Conservation (phyloP, 768 basidiomycete species). For the Lenzites betulinus region DNA sequence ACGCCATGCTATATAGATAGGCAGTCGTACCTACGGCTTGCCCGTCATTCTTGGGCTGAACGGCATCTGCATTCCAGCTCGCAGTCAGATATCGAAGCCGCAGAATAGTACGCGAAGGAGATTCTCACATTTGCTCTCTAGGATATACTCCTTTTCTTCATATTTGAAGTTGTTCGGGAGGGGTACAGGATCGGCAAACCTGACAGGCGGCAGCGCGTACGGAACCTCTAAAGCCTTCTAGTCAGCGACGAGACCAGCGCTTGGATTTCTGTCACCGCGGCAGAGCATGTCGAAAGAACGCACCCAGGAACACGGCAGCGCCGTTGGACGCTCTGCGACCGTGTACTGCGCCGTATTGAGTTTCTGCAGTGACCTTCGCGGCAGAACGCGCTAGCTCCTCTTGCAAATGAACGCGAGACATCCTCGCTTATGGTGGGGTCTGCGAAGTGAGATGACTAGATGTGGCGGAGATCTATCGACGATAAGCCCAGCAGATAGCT, state of each 20-base stretch:
- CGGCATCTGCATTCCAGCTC: slow-evolving; percentile 47
- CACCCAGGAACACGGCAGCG: slow-evolving; percentile 66
- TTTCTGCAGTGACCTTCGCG: slow-evolving; percentile 50
- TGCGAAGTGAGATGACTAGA: not conserved
- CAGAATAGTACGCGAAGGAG: not conserved
- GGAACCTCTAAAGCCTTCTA: slow-evolving; percentile 56
- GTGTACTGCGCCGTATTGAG: slow-evolving; percentile 54
- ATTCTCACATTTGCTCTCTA: slow-evolving; percentile 54
- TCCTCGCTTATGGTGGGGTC: not conserved
- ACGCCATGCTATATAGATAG: not conserved
- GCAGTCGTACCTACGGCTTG: slow-evolving; percentile 50
- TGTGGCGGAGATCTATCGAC: not conserved
- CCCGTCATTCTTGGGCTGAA: slow-evolving; percentile 66
- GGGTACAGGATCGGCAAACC: slow-evolving; percentile 64
- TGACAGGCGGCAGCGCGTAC: slow-evolving; percentile 63
- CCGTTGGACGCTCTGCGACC: slow-evolving; percentile 66
- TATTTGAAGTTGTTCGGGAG: slow-evolving; percentile 59
- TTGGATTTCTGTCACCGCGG: no score
- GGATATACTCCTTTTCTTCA: slow-evolving; percentile 58
- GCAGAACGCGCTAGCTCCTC: slow-evolving; percentile 51
- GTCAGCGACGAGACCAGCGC: not conserved
- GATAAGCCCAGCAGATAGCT: not conserved
- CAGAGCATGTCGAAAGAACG: not conserved
- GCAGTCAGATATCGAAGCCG: not conserved
- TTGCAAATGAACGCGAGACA: slow-evolving; percentile 46